These are phyloP conservation scores for Massariosphaeria phaeospora DNA, from an alignment of 495 filamentous ascomycete genomes.

Conservation along the genomic window DNA sequence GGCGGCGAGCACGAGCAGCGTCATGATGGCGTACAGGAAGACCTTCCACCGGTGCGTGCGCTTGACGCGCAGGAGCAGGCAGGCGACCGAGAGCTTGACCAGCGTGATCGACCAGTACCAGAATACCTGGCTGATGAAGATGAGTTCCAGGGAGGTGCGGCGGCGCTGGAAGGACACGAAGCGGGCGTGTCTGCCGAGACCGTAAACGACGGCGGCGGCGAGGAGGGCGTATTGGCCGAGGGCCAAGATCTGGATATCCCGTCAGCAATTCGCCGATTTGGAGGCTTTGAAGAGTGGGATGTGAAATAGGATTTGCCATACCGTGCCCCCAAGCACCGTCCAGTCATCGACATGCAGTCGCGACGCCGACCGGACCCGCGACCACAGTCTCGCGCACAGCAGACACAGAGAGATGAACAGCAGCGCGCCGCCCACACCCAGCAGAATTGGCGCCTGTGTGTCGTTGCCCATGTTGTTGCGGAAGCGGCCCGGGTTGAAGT, in stretches of 20 bases:
- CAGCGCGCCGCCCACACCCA: constrained; percentile 14
- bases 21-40: constrained; percentile 31
- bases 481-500: not conserved
- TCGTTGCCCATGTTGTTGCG: not conserved
- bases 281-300: not conserved
- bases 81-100: constrained; percentile 38
- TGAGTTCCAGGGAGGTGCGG: constrained; percentile 22
- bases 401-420: constrained; percentile 14
- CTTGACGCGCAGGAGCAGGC: constrained; percentile 37
- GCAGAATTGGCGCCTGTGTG: constrained; percentile 16
- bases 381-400: constrained; percentile 19
- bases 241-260: constrained; percentile 18
- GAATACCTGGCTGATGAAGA: constrained; percentile 31
- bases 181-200: constrained; percentile 12
- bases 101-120: constrained; percentile 26
- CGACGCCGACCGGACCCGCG: constrained; percentile 4
- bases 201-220: constrained; percentile 10
- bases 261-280: not conserved
- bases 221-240: constrained; percentile 21
- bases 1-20: constrained; percentile 18
- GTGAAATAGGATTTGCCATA: constrained; percentile 2
- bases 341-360: constrained; percentile 23
- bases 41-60: constrained; percentile 27
- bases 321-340: constrained; percentile 13
- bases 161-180: constrained; percentile 10